Percentiles rank a stretch among this genome's conserved stretches.
Conservation (phyloP, 495 filamentous ascomycete genomes). For the Peziza echinospora region DNA sequence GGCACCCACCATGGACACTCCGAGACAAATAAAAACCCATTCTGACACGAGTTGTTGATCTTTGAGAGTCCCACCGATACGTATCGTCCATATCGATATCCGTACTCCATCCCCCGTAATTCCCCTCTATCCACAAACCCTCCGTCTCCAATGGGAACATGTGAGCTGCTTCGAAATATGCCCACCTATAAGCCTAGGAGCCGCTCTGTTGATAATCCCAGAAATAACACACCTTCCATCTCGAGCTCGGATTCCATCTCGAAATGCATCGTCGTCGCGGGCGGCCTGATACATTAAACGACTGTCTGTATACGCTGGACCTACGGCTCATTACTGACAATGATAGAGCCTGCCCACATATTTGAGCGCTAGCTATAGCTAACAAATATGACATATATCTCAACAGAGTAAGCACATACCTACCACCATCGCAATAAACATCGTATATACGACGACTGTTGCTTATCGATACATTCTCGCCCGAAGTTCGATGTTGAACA, state of each 20-base stretch:
- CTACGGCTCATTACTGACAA: slow-evolving; percentile 6
- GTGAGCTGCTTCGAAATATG: slow-evolving; percentile 5
- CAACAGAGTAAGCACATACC: background rate
- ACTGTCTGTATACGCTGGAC: slow-evolving; percentile 8
- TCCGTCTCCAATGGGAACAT: slow-evolving; percentile 9
- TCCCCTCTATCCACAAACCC: slow-evolving; percentile 5
- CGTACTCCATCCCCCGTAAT: too few relatives aligned
- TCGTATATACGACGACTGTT: slow-evolving; percentile 2
- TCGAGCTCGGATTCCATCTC: slow-evolving; percentile 10
- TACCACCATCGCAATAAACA: slow-evolving; percentile 8
- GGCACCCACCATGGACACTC: slow-evolving; percentile 4
- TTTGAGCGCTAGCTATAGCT: slow-evolving; percentile 5
- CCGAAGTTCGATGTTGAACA: slow-evolving; percentile 2
- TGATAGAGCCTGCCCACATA: slow-evolving; percentile 2
- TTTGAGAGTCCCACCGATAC: too few relatives aligned
- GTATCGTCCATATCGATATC: too few relatives aligned
- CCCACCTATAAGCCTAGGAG: slow-evolving; percentile 2
- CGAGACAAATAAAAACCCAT: background rate
- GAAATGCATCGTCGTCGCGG: slow-evolving; percentile 11
- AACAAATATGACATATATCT: too few relatives aligned
- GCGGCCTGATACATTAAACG: slow-evolving; percentile 6
- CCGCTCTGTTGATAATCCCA: slow-evolving; percentile 3
- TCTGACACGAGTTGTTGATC: too few relatives aligned
- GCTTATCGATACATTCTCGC: slow-evolving; percentile 1
- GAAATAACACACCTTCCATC: slow-evolving; percentile 12